Percentiles rank a stretch among this genome's conserved stretches.
Conservation (phyloP, 1,139 yeast genomes). For the Hansenula lynferdii region DNA sequence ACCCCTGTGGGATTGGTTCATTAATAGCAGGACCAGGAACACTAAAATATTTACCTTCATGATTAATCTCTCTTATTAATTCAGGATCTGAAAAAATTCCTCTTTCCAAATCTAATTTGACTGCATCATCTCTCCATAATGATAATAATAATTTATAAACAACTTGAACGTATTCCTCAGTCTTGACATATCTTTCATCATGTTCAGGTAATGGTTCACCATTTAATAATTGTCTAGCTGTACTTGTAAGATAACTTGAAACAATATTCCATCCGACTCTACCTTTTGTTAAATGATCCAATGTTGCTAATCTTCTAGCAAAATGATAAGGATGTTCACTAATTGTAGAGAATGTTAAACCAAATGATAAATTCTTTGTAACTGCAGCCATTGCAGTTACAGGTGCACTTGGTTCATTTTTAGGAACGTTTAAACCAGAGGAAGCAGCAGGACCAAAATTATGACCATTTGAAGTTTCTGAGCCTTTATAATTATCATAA, state of each 20-base stretch:
- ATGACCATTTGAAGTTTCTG: slow-evolving; percentile 20
- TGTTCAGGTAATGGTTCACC: slow-evolving; percentile 31
- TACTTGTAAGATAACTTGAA: slow-evolving; percentile 32
- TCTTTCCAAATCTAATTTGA: slow-evolving; percentile 23
- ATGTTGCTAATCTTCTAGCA: slow-evolving; percentile 34
- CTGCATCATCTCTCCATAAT: slow-evolving; percentile 38
- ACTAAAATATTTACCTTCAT: slow-evolving; percentile 30
- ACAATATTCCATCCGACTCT: slow-evolving; percentile 39
- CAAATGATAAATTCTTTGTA: slow-evolving; percentile 32
- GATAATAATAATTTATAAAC: slow-evolving; percentile 32
- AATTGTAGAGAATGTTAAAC: slow-evolving; percentile 34
- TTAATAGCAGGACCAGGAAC: slow-evolving; percentile 34
- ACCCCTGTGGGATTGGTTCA: slow-evolving; percentile 35
- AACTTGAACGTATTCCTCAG: slow-evolving; percentile 33
- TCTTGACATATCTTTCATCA: slow-evolving; percentile 32
- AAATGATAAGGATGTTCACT: slow-evolving; percentile 36
- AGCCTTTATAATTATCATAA: slow-evolving; percentile 31
- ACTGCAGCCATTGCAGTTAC: slow-evolving; percentile 35
- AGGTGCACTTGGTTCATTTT: slow-evolving; percentile 31
- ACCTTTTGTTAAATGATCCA: slow-evolving; percentile 35
- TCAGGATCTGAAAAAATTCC: slow-evolving; percentile 31
- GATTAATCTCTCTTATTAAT: slow-evolving; percentile 30
- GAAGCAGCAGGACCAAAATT: slow-evolving; percentile 29
- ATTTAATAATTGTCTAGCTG: slow-evolving; percentile 30
- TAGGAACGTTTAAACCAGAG: slow-evolving; percentile 35